Base-by-base conservation (phyloP, 192 early-diverging fungal genomes). In the Nowakowskiella sp. region DNA sequence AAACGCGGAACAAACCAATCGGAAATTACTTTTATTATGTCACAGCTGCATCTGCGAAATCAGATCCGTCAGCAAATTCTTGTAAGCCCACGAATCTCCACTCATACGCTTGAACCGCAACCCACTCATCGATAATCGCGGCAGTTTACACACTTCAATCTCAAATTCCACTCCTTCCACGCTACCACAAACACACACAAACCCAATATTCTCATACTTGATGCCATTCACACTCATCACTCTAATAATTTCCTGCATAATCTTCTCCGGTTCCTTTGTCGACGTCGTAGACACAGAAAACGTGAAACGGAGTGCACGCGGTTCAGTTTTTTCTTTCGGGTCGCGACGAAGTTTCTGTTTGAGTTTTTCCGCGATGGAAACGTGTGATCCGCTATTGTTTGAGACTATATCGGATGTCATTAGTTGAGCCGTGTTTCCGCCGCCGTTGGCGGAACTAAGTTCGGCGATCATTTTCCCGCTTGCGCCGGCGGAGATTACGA, bases 111-210 rank as follows among this genome's bases (percentile, higher is more conserved):
- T 82, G 53, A 77, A 78, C 23, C 74, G 47, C 8, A 82, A 30
- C 6, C 80, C 80, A 51, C 73, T 67, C 10, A 80, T 55, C 8
- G 47, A 51, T 51, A 82, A 51, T 4, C 71, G 32, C 24, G 80
- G 76, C 31, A 82, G 51, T 51, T 75, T 74, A 61, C 80, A 82
- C 10, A 82, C 67, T 47, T 82, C 80, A 31, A 81, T 70, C 51
- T 82, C 80, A 66, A 82, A 81, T 30, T 80, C 74, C 7, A 74
- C 44, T 30, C 71, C 72, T 21, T 71, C 55, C 6, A 62, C 61
- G 6, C 55, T 46, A 47, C 66, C 64, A 9, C 62, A 63, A 22
- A 33, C 32, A n/a, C 44, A 48, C 24, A 50, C 60, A 31, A 26
- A 70, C 19, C 53, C 53, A 64, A 29, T 64, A 28, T 29, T 60